Evolutionary conservation across 345 rosid genomes (phyloP).

Genomic region (Dipteronia sinensis): DNA sequence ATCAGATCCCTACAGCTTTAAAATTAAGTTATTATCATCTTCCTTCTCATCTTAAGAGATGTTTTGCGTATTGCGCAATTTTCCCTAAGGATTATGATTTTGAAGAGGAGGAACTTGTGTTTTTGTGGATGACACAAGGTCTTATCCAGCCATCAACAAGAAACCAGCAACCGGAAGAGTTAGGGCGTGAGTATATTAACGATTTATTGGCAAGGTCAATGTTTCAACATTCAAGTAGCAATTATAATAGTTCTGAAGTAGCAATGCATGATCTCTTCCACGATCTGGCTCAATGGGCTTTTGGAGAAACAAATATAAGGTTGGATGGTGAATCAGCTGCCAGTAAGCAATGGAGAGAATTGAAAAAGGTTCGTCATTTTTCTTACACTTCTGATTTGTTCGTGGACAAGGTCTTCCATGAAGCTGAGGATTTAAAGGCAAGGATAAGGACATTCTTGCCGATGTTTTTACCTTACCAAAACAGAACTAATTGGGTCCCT

Average conservation of each 20-base stretch:
- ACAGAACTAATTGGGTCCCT: too few relatives aligned
- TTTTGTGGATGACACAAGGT: conserved; percentile 33
- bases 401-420: too few relatives aligned
- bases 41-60: conserved; percentile 29
- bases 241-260: neutral
- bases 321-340: neutral
- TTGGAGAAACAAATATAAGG: neutral
- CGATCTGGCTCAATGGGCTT: neutral
- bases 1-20: neutral
- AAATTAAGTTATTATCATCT: conserved; percentile 16
- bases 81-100: conserved; percentile 8
- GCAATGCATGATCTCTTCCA: conserved; percentile 26
- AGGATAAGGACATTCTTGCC: neutral
- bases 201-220: conserved; percentile 11
- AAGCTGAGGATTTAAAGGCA: neutral
- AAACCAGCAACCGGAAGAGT: neutral
- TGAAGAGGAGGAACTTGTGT: neutral
- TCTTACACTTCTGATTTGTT: neutral
- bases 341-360: too few relatives aligned
- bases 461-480: too few relatives aligned
- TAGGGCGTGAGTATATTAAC: conserved; percentile 4
- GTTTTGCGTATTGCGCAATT: conserved; percentile 31
- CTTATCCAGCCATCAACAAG: neutral
- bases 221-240: neutral
- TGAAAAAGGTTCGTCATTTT: neutral